phyloP scores from a whole-genome alignment of 768 basidiomycete species.

The Inosperma sp. region DNA sequence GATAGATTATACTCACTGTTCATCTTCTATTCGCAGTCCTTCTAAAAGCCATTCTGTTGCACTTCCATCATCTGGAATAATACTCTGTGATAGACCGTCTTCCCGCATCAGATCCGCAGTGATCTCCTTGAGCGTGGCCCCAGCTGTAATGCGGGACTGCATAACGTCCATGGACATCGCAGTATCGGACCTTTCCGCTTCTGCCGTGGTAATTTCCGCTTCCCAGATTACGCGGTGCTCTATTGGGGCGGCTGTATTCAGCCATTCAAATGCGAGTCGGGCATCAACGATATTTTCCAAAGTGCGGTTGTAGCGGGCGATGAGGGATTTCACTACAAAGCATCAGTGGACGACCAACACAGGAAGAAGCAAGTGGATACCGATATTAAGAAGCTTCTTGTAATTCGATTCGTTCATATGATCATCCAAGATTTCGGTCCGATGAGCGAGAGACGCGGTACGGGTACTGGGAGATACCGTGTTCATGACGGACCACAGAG shows the following conservation, averaged over 20 bases:
- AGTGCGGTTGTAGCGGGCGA: background rate
- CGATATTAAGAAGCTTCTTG: background rate
- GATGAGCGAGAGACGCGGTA: slow-evolving; percentile 7
- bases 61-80: background rate
- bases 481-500: slow-evolving; percentile 15
- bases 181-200: background rate
- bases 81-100: background rate
- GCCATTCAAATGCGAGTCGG: background rate
- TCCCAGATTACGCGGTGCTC: background rate
- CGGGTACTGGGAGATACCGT: background rate
- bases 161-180: background rate
- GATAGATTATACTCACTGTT: background rate
- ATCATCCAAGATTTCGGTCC: too few relatives aligned
- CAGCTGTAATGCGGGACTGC: background rate
- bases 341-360: background rate
- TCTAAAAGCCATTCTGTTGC: background rate
- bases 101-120: background rate
- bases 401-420: too few relatives aligned
- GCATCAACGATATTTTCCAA: background rate
- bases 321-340: background rate
- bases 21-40: background rate
- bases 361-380: background rate
- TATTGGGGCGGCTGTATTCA: background rate
- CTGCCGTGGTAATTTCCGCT: background rate
- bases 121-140: background rate